Percentiles rank a stretch among this genome's conserved stretches.
phyloP scores from a whole-genome alignment of 306 rosid genomes.

The Cajanus cajan region DNA sequence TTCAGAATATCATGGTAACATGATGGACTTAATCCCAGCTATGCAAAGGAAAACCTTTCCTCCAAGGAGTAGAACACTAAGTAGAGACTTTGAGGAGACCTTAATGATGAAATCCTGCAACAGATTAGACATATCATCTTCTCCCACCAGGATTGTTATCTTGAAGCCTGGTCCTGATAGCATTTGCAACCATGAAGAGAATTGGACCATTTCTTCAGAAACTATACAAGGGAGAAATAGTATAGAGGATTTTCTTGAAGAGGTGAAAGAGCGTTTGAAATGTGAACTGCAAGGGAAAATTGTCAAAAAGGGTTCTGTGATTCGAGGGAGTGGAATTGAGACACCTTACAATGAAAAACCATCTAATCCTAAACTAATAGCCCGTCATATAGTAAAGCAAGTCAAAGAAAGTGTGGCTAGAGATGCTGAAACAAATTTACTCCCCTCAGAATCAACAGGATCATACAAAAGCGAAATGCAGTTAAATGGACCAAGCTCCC shows the following conservation, averaged over 20 bases:
- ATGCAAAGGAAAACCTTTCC: constrained; percentile 47
- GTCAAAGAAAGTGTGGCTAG: constrained; percentile 70
- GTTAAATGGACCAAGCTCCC: constrained; percentile 57
- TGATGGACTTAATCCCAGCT: constrained; percentile 38
- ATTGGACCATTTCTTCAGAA: constrained; percentile 58
- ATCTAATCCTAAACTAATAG: constrained; percentile 72
- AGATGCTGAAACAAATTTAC: constrained; percentile 58
- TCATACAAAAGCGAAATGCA: constrained; percentile 65
- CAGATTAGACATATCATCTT: constrained; percentile 41
- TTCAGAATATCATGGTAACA: constrained; percentile 37
- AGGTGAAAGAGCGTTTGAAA: constrained; percentile 83
- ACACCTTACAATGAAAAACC: constrained; percentile 72
- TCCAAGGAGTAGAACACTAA: constrained; percentile 63
- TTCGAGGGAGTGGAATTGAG: constrained; percentile 85
- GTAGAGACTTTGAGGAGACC: constrained; percentile 80
- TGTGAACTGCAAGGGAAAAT: constrained; percentile 76
- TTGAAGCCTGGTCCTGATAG: constrained; percentile 89
- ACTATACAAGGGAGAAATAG: constrained; percentile 62
- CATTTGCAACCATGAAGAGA: constrained; percentile 55
- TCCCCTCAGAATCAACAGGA: constrained; percentile 68
- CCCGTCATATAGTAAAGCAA: constrained; percentile 70
- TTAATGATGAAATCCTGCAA: constrained; percentile 43
- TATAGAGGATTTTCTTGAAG: constrained; percentile 89
- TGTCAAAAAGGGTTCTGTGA: constrained; percentile 52
- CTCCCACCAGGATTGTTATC: constrained; percentile 80